These are phyloP conservation scores for Trichoderma sp. DNA, from an alignment of 2,329 filamentous ascomycete species.

Conservation along the genomic window DNA sequence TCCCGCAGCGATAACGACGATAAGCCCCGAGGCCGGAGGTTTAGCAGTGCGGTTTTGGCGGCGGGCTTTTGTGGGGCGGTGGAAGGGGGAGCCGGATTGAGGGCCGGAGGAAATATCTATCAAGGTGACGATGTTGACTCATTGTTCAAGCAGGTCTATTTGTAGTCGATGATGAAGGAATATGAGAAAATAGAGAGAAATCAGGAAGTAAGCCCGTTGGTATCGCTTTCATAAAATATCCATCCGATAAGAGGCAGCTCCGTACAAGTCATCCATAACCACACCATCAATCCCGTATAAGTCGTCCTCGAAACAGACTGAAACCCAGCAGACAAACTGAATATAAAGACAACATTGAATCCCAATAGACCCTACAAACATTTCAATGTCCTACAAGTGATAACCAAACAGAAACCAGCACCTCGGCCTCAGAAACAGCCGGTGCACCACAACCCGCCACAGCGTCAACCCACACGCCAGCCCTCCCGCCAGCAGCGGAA, in stretches of 20 bases:
- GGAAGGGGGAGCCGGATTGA: neutral
- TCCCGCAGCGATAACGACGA: constrained; percentile 11
- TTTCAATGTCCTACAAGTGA: constrained; percentile 25
- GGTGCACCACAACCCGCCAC: constrained; percentile 32
- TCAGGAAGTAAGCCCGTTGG: neutral
- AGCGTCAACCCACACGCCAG: constrained; percentile 30
- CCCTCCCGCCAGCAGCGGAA: constrained; percentile 34
- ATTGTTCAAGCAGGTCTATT: neutral
- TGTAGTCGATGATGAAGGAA: neutral
- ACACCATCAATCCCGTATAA: neutral
- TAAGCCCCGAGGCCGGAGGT: constrained; percentile 27
- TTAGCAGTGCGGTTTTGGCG: neutral
- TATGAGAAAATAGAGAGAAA: neutral
- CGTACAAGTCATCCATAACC: neutral
- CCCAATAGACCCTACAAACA: neutral
- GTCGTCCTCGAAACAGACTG: neutral
- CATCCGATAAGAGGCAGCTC: too few species aligned
- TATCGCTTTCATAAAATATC: neutral
- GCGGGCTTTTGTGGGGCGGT: constrained; percentile 19
- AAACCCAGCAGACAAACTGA: neutral
- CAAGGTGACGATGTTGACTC: neutral
- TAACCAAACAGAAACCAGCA: constrained; percentile 33
- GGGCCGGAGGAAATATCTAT: constrained; percentile 1
- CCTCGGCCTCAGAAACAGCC: constrained; percentile 29
- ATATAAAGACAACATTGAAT: too few species aligned